Evolutionary conservation across 2,329 filamentous ascomycete species (phyloP), one percentile per base, ranked within the genome.

Genomic region (Lecanosticta acicola): DNA sequence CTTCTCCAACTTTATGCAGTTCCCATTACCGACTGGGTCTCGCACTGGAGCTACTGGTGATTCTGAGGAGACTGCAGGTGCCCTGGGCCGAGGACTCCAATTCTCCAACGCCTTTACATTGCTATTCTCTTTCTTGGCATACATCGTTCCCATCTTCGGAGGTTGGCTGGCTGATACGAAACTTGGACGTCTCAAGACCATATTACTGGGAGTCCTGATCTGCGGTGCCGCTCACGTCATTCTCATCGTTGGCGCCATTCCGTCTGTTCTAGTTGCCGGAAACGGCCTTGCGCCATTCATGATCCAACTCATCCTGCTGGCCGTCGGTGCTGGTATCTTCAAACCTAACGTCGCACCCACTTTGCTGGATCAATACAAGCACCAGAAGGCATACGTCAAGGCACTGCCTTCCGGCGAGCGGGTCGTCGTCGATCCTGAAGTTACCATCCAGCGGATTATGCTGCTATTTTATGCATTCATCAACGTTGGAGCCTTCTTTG

Each of bases 391-490:
- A 0, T 67, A 66, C 45, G 60, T 71, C 26, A 59, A 56, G 11
- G 47, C 64, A 10, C 50, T 59, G 17, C 50, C 68, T 54, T 66
- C 50, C 62, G 69, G 71, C 24, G 70, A 73, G 57, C 61, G 63
- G 19, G 64, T 73, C 40, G 67, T 74, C 43, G 67, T 72, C 17
- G 71, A 73, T 42, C 71, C 71, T 11, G 61, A 69, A 29, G 65
- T 68, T 35, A 73, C 70, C 16, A 68, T 71, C 33, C 65, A 71
- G 52, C 60, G 71, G 4, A 71, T 72, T 45, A 71, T 71, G 64
- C 67, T 72, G 76, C 75, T 84, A 58, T 87, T 85, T 69, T 87
- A 87, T 66, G 63, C 75, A 60, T 80, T 80, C 64, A 85, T 87
- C 60, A 87, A 88, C 65, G 57, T 87, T n/a, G 85, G 84, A 9